Conservation (phyloP, 345 rosid species). For the Aquilaria yunnanensis region DNA sequence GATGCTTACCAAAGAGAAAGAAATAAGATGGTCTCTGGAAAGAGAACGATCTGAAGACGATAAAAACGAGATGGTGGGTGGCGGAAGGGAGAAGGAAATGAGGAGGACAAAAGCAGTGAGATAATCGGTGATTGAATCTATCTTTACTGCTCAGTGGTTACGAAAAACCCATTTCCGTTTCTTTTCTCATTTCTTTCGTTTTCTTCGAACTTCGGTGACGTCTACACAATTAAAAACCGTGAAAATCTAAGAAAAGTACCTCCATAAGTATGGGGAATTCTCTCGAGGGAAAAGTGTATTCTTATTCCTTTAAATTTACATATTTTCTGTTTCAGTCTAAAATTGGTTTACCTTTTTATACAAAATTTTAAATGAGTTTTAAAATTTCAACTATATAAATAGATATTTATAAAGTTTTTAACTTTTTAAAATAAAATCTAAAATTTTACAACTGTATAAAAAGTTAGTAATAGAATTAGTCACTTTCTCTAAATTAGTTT, state of each 20-base stretch:
- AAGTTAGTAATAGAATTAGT: no score
- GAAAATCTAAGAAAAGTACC: background rate
- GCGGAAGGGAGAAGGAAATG: slow-evolving; percentile 4
- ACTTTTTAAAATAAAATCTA: no score
- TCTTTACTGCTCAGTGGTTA: slow-evolving; percentile 2
- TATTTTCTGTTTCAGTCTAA: no score
- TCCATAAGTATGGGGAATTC: no score
- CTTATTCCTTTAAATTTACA: no score
- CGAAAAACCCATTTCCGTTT: background rate
- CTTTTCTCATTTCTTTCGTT: background rate
- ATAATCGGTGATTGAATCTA: slow-evolving; percentile 13
- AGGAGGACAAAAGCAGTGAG: slow-evolving; percentile 7
- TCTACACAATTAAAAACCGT: background rate
- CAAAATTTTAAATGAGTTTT: no score
- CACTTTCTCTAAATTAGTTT: no score
- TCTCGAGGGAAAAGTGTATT: no score
- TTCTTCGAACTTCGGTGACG: background rate
- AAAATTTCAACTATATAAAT: no score
- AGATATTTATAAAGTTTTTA: no score
- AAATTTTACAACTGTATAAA: no score
- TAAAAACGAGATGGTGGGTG: slow-evolving; percentile 4
- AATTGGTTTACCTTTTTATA: no score
- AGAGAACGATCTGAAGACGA: slow-evolving; percentile 5
- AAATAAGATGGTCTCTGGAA: slow-evolving; percentile 2
- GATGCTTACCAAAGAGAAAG: background rate